Percentiles rank a stretch among this genome's conserved stretches.
Evolutionary conservation across 2,329 filamentous ascomycete genomes (phyloP).

Genomic region (Xenosphaeropsis pyriputrescens): DNA sequence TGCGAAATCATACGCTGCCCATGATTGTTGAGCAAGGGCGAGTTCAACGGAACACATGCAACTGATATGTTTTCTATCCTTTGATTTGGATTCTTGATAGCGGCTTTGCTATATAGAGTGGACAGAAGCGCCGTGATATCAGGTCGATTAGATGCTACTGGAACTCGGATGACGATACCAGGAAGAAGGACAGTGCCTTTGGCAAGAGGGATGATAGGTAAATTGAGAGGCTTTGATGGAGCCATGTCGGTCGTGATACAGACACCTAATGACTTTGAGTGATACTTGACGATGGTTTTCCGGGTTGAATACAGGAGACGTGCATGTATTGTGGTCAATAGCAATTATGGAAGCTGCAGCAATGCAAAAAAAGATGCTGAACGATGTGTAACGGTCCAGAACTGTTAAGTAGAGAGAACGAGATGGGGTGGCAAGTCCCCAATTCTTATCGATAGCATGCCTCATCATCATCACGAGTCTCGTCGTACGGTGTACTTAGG

Average conservation of each 20-base stretch:
- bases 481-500: too few species aligned
- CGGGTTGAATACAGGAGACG: too few species aligned
- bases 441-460: too few species aligned
- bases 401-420: too few species aligned
- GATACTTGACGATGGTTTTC: too few species aligned
- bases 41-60: slow-evolving; percentile 75
- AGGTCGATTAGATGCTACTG: slow-evolving; percentile 62
- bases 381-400: too few species aligned
- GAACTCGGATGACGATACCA: slow-evolving; percentile 71
- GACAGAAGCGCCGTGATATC: slow-evolving; percentile 84
- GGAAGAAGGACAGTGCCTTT: slow-evolving; percentile 73
- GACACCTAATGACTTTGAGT: too few species aligned
- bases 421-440: too few species aligned
- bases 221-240: slow-evolving; percentile 9
- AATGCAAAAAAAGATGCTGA: too few species aligned
- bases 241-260: slow-evolving; percentile 2
- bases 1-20: slow-evolving; percentile 64
- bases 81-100: slow-evolving; percentile 49
- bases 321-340: too few species aligned
- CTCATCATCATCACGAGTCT: too few species aligned
- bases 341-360: too few species aligned
- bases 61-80: slow-evolving; percentile 58
- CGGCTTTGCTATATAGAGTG: slow-evolving; percentile 64
- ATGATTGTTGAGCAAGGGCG: slow-evolving; percentile 56
- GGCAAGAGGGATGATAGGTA: slow-evolving; percentile 74